A percentile compares a stretch with the other conserved stretches of the same genome.
Evolutionary conservation across 768 basidiomycete genomes (phyloP).

Genomic region (Pulveroboletus frians): DNA sequence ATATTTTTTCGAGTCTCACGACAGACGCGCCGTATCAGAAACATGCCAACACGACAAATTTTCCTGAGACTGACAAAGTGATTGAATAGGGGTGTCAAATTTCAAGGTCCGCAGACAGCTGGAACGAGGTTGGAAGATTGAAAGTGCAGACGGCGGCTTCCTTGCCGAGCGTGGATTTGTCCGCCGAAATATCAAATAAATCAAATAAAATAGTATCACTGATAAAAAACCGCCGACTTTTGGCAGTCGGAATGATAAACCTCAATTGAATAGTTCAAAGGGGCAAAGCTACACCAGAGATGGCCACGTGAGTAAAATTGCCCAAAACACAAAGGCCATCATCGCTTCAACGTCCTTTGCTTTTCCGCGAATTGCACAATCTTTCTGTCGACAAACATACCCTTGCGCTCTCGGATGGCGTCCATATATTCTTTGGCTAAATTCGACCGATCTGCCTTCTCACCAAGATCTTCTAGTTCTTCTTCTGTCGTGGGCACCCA

Average conservation of each 20-base stretch:
- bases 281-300: no score
- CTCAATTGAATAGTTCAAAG: no score
- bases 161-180: background rate
- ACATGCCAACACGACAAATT: background rate
- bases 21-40: background rate
- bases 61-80: background rate
- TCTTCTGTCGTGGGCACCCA: constrained; percentile 98
- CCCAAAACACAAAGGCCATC: constrained; percentile 17
- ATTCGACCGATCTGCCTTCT: constrained; percentile 90
- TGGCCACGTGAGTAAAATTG: no score
- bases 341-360: constrained; percentile 81
- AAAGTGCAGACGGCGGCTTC: background rate
- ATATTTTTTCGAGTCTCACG: background rate
- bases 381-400: constrained; percentile 92
- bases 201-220: constrained; percentile 11
- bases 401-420: constrained; percentile 83
- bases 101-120: background rate
- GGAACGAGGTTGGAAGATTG: background rate
- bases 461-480: constrained; percentile 93
- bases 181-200: no score
- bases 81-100: background rate
- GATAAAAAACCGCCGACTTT: no score
- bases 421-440: constrained; percentile 95
- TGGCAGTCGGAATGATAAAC: no score
- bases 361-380: constrained; percentile 96